A percentile compares a stretch with the other conserved stretches of the same genome.
Conservation (phyloP, 2,329 filamentous ascomycete genomes). For the Simplicillium aogashimaense region DNA sequence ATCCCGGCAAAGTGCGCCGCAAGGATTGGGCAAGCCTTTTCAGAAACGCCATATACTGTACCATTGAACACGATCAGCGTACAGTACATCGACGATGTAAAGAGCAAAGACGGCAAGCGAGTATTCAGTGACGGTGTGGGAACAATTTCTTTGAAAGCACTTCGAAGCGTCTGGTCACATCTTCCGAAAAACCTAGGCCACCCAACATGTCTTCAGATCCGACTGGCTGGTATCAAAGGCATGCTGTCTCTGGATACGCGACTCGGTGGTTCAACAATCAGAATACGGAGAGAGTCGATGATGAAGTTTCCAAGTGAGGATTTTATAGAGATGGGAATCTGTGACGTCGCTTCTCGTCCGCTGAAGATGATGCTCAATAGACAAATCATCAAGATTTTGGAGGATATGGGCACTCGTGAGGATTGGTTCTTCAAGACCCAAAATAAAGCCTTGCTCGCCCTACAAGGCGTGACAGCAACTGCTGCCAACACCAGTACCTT, state of each 20-base stretch:
- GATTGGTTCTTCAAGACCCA: slow-evolving; percentile 57
- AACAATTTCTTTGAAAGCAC: slow-evolving; percentile 53
- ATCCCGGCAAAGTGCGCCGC: slow-evolving; percentile 48
- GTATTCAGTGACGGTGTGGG: slow-evolving; percentile 76
- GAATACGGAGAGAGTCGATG: slow-evolving; percentile 63
- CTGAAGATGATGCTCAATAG: slow-evolving; percentile 65
- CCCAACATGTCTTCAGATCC: slow-evolving; percentile 65
- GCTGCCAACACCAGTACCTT: slow-evolving; percentile 56
- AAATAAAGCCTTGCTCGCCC: slow-evolving; percentile 43
- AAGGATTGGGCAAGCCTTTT: slow-evolving; percentile 58
- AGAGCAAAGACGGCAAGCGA: slow-evolving; percentile 34
- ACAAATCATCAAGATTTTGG: slow-evolving; percentile 75
- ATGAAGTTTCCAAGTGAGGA: slow-evolving; percentile 58
- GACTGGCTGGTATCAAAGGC: slow-evolving; percentile 66
- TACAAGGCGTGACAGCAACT: slow-evolving; percentile 49
- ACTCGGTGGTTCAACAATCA: slow-evolving; percentile 46
- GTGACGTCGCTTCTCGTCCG: slow-evolving; percentile 56
- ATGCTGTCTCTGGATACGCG: slow-evolving; percentile 62
- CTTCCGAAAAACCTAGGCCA: slow-evolving; percentile 35
- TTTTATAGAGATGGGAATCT: slow-evolving; percentile 55
- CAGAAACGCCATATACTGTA: slow-evolving; percentile 60
- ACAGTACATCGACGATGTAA: slow-evolving; percentile 37
- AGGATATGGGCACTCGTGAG: slow-evolving; percentile 57
- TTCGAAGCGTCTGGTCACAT: slow-evolving; percentile 46
- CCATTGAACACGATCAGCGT: slow-evolving; percentile 31